phyloP scores from a whole-genome alignment of 768 basidiomycete species.

The Kondoa malvinella region DNA sequence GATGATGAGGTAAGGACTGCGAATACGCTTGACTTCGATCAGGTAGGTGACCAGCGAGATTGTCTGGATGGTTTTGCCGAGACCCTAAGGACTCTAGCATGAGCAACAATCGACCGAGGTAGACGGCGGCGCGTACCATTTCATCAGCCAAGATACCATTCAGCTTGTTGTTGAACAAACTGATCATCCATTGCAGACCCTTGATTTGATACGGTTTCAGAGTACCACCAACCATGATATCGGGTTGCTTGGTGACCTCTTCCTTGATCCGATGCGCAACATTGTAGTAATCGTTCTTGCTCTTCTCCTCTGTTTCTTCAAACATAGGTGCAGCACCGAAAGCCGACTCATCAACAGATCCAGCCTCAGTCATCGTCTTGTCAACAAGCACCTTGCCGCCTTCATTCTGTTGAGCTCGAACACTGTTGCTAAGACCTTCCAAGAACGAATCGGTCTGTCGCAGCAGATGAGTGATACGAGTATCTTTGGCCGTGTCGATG shows the following conservation, averaged over 20 bases:
- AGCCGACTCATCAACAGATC: conserved; percentile 55
- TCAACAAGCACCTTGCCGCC: conserved; percentile 25
- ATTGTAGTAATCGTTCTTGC: conserved; percentile 86
- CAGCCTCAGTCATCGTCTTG: not conserved
- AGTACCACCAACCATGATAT: conserved; percentile 63
- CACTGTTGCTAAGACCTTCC: conserved; percentile 84
- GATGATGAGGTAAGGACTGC: conserved; percentile 71
- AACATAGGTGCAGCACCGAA: conserved; percentile 53
- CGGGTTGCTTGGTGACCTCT: conserved; percentile 60
- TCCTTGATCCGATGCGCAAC: conserved; percentile 86
- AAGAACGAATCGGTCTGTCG: conserved; percentile 87
- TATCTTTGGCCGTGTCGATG: conserved; percentile 97
- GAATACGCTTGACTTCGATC: conserved; percentile 46
- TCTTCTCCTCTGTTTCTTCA: conserved; percentile 46
- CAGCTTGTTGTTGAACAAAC: conserved; percentile 28
- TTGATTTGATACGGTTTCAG: conserved; percentile 65
- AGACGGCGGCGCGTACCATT: conserved; percentile 24
- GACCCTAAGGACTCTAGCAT: conserved; percentile 17
- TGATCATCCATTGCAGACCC: conserved; percentile 29
- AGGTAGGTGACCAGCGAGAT: conserved; percentile 89
- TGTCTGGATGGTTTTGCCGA: conserved; percentile 68
- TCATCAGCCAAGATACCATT: conserved; percentile 31
- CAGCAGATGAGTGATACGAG: conserved; percentile 88
- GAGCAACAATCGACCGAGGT: not conserved
- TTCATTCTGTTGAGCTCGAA: conserved; percentile 77